A percentile compares a stretch with the other conserved stretches of the same genome.
Evolutionary conservation across 805 yeast genomes (phyloP).

Genomic region (Spathaspora girioi): DNA sequence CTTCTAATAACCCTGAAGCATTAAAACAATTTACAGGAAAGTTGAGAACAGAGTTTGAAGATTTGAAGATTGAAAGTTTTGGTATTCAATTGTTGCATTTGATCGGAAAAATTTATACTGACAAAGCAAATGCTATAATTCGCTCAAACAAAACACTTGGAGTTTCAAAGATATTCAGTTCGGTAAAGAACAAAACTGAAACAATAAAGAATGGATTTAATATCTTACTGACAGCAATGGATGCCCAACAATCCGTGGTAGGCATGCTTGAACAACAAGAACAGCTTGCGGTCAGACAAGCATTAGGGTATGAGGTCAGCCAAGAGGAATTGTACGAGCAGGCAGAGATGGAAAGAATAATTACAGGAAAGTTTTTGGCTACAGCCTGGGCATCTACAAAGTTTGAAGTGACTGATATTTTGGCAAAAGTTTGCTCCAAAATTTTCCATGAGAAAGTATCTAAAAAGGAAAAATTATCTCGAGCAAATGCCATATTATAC

Average conservation of each 20-base stretch:
- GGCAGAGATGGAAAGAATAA: constrained; percentile 74
- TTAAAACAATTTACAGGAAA: constrained; percentile 51
- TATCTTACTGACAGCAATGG: constrained; percentile 79
- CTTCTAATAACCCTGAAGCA: constrained; percentile 61
- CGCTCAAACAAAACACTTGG: constrained; percentile 82
- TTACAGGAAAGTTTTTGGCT: constrained; percentile 86
- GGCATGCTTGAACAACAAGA: constrained; percentile 73
- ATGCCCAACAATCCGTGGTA: constrained; percentile 72
- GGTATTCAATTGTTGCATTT: constrained; percentile 84
- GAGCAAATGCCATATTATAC: constrained; percentile 75
- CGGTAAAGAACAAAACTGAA: constrained; percentile 79
- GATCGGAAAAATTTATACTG: constrained; percentile 74
- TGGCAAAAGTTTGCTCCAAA: constrained; percentile 63
- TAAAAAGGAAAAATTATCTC: constrained; percentile 56
- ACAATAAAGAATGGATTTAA: constrained; percentile 80
- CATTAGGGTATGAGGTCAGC: constrained; percentile 26
- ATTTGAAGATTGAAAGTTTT: constrained; percentile 89
- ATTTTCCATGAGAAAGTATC: constrained; percentile 57
- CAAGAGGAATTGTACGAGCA: constrained; percentile 34
- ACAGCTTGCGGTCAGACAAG: constrained; percentile 20
- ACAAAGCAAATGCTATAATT: constrained; percentile 70
- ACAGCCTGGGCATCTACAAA: constrained; percentile 95
- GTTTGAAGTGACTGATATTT: constrained; percentile 82
- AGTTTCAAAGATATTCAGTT: constrained; percentile 75
- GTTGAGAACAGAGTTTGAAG: constrained; percentile 63